Percentiles rank a stretch among this genome's conserved stretches.
Conservation (phyloP, 2,329 filamentous ascomycete genomes). For the Colletotrichum brevisporum region DNA sequence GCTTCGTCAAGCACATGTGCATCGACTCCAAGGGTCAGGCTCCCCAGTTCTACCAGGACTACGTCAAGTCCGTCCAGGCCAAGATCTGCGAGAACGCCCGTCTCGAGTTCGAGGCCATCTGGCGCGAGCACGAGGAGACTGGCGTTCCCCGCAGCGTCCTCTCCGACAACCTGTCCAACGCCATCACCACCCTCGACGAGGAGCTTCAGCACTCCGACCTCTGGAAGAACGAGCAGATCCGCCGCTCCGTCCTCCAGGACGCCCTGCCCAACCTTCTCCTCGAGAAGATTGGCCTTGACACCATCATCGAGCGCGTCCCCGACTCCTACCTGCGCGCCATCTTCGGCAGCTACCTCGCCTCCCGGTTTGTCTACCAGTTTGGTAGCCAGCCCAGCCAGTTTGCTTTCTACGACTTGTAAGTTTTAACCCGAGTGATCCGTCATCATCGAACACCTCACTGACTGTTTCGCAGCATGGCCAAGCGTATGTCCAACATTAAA, state of each 20-base stretch:
- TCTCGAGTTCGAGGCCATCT: constrained; percentile 98
- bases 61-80: constrained; percentile 91
- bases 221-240: constrained; percentile 86
- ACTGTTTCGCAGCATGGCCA: constrained; percentile 71
- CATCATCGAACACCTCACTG: constrained; percentile 4
- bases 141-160: constrained; percentile 86
- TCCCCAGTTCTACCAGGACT: constrained; percentile 92
- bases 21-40: constrained; percentile 78
- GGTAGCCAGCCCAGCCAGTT: constrained; percentile 95
- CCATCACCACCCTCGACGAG: constrained; percentile 97
- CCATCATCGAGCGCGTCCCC: constrained; percentile 88
- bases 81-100: constrained; percentile 92
- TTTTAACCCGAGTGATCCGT: constrained; percentile 46
- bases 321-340: constrained; percentile 94
- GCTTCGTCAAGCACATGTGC: constrained; percentile 96
- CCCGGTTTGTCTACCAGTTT: constrained; percentile 95
- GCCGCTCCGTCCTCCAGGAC: constrained; percentile 83
- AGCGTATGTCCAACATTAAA: constrained; percentile 68
- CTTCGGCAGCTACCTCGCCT: constrained; percentile 95
- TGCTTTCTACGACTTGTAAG: constrained; percentile 98
- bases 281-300: constrained; percentile 91
- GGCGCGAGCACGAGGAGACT: constrained; percentile 91
- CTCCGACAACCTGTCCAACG: constrained; percentile 89
- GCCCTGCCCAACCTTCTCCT: constrained; percentile 88
- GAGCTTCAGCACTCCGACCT: constrained; percentile 94